Conservation (phyloP, 129 eudicot species). For the Deinandra increscens region DNA sequence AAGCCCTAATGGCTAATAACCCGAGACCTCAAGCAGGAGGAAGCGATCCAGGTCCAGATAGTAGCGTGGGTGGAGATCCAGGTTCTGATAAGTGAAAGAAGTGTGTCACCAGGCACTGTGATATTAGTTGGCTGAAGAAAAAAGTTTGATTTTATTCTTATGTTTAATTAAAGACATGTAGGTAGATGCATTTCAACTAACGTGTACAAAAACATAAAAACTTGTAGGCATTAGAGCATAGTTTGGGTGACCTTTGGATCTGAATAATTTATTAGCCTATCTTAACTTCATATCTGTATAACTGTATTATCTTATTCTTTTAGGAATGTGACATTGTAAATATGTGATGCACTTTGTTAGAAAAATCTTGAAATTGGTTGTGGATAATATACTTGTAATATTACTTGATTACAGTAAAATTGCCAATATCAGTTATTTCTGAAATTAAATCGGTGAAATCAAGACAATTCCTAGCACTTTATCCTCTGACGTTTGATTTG, state of each 20-base stretch:
- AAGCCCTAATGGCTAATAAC: slow-evolving; percentile 39
- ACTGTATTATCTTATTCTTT: background rate
- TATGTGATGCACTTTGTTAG: background rate
- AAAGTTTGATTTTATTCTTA: background rate
- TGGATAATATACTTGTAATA: background rate
- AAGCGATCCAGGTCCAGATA: slow-evolving; percentile 27
- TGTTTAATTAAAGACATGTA: background rate
- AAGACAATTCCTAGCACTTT: too few species aligned
- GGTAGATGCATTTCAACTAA: background rate
- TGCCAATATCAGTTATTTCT: too few species aligned
- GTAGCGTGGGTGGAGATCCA: slow-evolving; percentile 12
- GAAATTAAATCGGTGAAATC: too few species aligned
- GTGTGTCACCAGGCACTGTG: background rate
- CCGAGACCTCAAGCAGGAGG: slow-evolving; percentile 31
- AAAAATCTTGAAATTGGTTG: background rate
- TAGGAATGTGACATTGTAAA: background rate
- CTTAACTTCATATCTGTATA: background rate
- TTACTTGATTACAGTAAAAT: too few species aligned
- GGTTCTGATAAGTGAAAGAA: slow-evolving; percentile 19
- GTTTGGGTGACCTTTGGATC: slow-evolving; percentile 17
- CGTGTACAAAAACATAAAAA: background rate
- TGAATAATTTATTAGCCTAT: background rate
- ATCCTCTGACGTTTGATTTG: too few species aligned
- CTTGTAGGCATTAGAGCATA: slow-evolving; percentile 11
- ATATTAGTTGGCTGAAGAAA: slow-evolving; percentile 7